Conservation (phyloP, 305 asterid genomes). For the Fraxinus xanthoxyloides region DNA sequence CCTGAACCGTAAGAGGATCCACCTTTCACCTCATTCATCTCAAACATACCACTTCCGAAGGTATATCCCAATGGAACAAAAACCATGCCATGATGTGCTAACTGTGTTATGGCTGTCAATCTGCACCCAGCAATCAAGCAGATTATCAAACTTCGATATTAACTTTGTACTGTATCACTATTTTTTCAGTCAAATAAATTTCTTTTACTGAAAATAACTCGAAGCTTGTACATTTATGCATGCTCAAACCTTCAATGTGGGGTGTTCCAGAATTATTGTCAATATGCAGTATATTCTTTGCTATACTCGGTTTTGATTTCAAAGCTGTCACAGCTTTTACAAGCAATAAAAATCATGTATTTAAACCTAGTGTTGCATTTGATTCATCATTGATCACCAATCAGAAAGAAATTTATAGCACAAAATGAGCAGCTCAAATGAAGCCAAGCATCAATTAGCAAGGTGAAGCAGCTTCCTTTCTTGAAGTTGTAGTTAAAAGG, state of each 20-base stretch:
- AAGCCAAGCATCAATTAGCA: background rate
- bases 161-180: background rate
- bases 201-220: background rate
- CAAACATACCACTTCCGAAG: conserved; percentile 78
- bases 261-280: background rate
- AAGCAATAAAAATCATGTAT: background rate
- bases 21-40: conserved; percentile 80
- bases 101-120: conserved; percentile 73
- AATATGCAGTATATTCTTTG: background rate
- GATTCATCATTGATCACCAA: background rate
- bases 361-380: background rate
- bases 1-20: conserved; percentile 87
- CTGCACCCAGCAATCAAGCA: conserved; percentile 34
- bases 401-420: background rate
- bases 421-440: background rate
- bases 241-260: background rate
- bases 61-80: conserved; percentile 83
- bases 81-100: conserved; percentile 86
- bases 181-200: background rate
- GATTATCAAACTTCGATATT: background rate
- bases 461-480: background rate
- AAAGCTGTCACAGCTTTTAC: background rate
- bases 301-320: background rate
- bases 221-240: background rate
- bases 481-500: background rate